Evolutionary conservation across 2,329 filamentous ascomycete species (phyloP), one percentile per base, ranked within the genome.

Genomic region (Colletotrichum abscissum): DNA sequence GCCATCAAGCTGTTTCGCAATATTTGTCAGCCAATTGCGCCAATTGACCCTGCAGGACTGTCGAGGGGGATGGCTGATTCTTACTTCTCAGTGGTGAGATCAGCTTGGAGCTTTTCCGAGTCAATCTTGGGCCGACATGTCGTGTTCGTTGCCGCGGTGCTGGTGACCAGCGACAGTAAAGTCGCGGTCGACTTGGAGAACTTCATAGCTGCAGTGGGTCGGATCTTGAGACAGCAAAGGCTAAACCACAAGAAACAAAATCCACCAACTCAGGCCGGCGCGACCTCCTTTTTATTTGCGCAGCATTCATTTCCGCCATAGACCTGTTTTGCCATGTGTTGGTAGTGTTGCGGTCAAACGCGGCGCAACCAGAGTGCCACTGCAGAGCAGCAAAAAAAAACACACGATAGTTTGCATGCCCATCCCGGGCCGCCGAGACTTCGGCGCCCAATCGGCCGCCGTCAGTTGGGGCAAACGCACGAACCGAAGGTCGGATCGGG

Each of bases 1-100:
- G 80, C 78, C 82, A 86, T 83, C 30, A 88, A 78, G 54, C 86
- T 86, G 46, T 74, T 46, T 22, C 6, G 6, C 30, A 9, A 30
- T 12, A 75, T 35, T 14, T 7, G 67, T 75, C 30, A 74, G 58
- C 56, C 12, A 62, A 2, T 12, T 14, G 26, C 5, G 35, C 35
- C 14, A 5, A 26, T 26, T n/a, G 52, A 14, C 22, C 58, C 9
- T 0, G 4, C 33, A 12, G 8, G 33, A 35, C 33, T 35, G 33
- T 11, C 11, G 33, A 12, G 11, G 12, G 33, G 11, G 33, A 35
- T 4, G 11, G 11, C 5, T 35, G 33, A 12, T 35, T 11, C 33
- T 57, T 35, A 75, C 74, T 73, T 75, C 35, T 75, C 74, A 12
- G 74, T 73, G 30, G 30, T 75, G 62, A 75, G 33, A 9, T 75